These are phyloP conservation scores for Naematelia aurantialba DNA, from an alignment of 768 basidiomycete genomes.

Conservation along the genomic window DNA sequence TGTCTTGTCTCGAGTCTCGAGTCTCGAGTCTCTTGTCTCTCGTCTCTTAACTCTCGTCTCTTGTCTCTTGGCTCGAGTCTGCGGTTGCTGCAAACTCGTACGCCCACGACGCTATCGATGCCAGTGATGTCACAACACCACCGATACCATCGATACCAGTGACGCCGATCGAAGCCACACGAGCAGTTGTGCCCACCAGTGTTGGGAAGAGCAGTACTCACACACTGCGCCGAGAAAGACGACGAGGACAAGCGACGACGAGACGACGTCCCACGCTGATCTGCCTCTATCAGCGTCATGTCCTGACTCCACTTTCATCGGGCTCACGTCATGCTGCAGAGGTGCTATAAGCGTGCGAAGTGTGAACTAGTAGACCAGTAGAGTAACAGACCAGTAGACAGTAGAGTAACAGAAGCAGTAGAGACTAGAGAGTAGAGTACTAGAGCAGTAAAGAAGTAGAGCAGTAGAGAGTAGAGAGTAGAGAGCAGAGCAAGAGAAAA, in stretches of 20 bases:
- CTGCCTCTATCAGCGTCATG: conserved; percentile 9
- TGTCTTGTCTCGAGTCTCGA: neutral
- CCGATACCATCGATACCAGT: neutral
- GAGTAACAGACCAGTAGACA: too few species aligned
- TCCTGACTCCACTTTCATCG: neutral
- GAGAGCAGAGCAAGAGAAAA: too few species aligned
- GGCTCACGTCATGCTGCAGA: neutral
- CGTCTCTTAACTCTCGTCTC: neutral
- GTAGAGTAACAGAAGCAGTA: too few species aligned
- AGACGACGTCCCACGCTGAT: conserved; percentile 33
- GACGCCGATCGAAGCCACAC: neutral
- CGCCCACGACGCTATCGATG: neutral
- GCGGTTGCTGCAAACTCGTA: neutral
- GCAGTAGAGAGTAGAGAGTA: too few species aligned
- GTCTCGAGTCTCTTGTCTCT: neutral
- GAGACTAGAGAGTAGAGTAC: too few species aligned
- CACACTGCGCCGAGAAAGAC: conserved; percentile 39
- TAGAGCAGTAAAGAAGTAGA: too few species aligned
- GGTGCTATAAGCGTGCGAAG: neutral
- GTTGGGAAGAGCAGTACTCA: conserved; percentile 16
- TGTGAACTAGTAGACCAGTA: too few species aligned
- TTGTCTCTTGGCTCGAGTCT: neutral
- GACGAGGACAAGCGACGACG: conserved; percentile 27
- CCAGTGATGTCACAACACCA: neutral
- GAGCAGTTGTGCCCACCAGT: neutral